phyloP scores from a whole-genome alignment of 179 eudicot genomes.

The Heliamphora ciliata region DNA sequence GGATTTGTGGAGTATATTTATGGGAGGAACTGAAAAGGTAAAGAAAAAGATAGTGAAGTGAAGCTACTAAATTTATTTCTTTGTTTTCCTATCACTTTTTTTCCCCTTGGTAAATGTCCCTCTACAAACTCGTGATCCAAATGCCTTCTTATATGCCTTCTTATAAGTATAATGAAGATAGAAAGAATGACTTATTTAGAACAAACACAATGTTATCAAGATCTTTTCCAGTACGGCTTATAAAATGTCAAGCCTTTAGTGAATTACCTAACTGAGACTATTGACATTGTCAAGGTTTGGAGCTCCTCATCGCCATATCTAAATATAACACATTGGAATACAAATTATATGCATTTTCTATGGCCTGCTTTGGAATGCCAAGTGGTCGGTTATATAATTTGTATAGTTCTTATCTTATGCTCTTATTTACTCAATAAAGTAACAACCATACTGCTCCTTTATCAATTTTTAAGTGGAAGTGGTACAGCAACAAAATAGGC shows the following conservation, averaged over 20 bases:
- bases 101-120: no score
- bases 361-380: not conserved
- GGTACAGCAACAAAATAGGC: not conserved
- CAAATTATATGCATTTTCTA: not conserved
- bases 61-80: no score
- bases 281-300: not conserved
- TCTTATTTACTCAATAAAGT: no score
- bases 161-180: not conserved
- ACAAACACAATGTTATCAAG: not conserved
- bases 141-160: no score
- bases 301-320: not conserved
- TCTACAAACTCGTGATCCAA: no score
- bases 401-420: not conserved
- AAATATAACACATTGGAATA: not conserved
- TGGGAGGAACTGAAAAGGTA: no score
- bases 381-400: not conserved
- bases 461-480: not conserved
- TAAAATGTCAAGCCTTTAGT: not conserved
- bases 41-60: no score
- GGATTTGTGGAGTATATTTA: no score
- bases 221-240: not conserved
- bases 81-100: no score
- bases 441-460: not conserved
- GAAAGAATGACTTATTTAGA: no score
- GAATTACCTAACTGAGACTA: not conserved